These are phyloP conservation scores for Guadua angustifolia DNA, from an alignment of 176 grass and related monocot species.

Conservation along the genomic window DNA sequence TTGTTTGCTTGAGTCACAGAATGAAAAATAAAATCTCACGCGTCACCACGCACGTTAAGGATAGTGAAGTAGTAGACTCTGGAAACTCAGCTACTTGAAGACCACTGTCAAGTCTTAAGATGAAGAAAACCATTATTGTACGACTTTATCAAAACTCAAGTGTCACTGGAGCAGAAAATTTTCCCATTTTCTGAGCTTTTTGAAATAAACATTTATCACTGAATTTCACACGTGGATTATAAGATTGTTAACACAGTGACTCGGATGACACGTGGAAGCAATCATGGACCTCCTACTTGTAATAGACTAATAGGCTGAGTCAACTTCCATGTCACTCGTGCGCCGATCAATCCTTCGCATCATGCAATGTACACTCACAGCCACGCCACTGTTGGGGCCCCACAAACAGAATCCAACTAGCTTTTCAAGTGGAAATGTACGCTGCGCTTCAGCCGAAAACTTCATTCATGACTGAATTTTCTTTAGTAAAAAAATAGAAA, in stretches of 20 bases:
- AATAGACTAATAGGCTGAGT: slow-evolving; percentile 25
- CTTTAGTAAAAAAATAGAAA: not conserved
- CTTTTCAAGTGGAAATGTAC: slow-evolving; percentile 42
- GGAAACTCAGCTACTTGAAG: not conserved
- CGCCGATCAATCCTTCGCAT: slow-evolving; percentile 6
- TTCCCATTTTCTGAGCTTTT: too few species aligned
- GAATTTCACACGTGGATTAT: not conserved
- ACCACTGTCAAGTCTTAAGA: not conserved
- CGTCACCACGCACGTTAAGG: not conserved
- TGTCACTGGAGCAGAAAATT: too few species aligned
- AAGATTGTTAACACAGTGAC: not conserved
- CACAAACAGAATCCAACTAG: slow-evolving; percentile 19
- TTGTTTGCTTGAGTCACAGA: not conserved
- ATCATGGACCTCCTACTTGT: not conserved
- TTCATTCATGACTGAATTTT: not conserved
- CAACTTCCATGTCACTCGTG: slow-evolving; percentile 42
- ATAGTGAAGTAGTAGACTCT: not conserved
- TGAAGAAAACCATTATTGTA: too few species aligned
- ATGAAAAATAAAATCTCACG: not conserved
- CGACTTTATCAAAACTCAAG: too few species aligned
- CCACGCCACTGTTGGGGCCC: slow-evolving; percentile 1
- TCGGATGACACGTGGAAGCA: slow-evolving; percentile 8
- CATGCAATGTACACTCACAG: slow-evolving; percentile 17
- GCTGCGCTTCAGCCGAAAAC: slow-evolving; percentile 35
- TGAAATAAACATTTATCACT: too few species aligned